These are phyloP conservation scores for Letharia columbiana DNA, from an alignment of 495 filamentous ascomycete species.

Conservation along the genomic window DNA sequence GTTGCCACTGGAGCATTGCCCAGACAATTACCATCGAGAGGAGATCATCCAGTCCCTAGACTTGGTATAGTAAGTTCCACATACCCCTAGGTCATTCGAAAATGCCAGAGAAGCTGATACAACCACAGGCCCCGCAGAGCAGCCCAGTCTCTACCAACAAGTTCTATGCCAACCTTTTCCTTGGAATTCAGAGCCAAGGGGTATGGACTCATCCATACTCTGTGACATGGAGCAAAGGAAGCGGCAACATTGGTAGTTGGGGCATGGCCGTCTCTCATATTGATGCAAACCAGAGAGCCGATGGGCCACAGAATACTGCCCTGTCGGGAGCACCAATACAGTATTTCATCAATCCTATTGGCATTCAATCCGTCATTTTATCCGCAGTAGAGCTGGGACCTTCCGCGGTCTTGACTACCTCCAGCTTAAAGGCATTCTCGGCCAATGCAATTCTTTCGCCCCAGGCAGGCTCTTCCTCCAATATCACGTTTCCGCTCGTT, in stretches of 20 bases:
- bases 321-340: constrained; percentile 50
- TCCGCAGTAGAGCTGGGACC: constrained; percentile 64
- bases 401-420: constrained; percentile 52
- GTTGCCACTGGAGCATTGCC: constrained; percentile 54
- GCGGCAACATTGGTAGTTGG: constrained; percentile 57
- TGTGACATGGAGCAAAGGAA: constrained; percentile 64
- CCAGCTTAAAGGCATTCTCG: constrained; percentile 59
- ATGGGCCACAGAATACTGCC: constrained; percentile 38
- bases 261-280: constrained; percentile 69
- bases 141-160: constrained; percentile 73
- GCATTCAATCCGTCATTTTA: constrained; percentile 69
- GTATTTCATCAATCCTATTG: constrained; percentile 77
- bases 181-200: constrained; percentile 60
- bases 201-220: constrained; percentile 85
- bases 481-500: constrained; percentile 70
- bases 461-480: constrained; percentile 41
- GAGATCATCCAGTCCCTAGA: constrained; percentile 46
- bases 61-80: constrained; percentile 38
- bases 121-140: constrained; percentile 32
- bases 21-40: constrained; percentile 39
- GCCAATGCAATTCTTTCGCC: constrained; percentile 59
- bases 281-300: constrained; percentile 55
- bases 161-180: constrained; percentile 84
- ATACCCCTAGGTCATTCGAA: constrained; percentile 32
- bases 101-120: constrained; percentile 29